Base-by-base conservation (phyloP, 805 yeast genomes). In the Saccharomycopsis selenospora region DNA sequence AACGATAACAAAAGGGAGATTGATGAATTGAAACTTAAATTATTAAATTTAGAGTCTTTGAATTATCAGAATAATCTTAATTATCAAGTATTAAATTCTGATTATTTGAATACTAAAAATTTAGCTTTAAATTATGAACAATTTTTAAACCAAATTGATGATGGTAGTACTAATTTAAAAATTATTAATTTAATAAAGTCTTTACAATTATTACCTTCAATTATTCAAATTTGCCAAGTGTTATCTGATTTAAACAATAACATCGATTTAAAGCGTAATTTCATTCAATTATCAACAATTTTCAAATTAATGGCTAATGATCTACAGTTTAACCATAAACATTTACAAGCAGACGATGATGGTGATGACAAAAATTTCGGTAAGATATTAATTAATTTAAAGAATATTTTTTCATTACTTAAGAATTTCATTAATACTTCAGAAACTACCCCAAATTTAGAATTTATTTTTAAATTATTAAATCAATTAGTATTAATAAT, bases 51-150 rank as follows among this genome's bases (percentile, higher is more conserved):
- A 14, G 20, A 33, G 18, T 33, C 38, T 10, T 14, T 33, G 6
- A 33, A 33, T 20, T 33, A 14, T 20, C 38, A 33, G 38, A 33
- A 14, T 20, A 33, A 33, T 10, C 38, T 33, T 20, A 33, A 33
- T 20, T 33, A 33, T 20, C 38, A 33, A 20, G 17, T 33, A 33
- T 33, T 33, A 20, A 33, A 33, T 33, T 33, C 38, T 33, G 38
- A 33, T 14, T 33, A 33, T 14, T 10, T 33, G 38, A 33, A 33
- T 20, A 14, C 38, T 10, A 33, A 33, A 10, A 33, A 33, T 20
- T 14, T 33, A 10, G n/a, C 38, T 17, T 17, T 20, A 17, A 33
- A 17, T 4, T 33, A 33, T 20, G 38, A 33, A 20, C 17, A 17
- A 5, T 33, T 33, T 33, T 33, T 33, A 20, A 33, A 20, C 7